phyloP scores from a whole-genome alignment of 2,329 filamentous ascomycete species.

The Epichloe scottii region DNA sequence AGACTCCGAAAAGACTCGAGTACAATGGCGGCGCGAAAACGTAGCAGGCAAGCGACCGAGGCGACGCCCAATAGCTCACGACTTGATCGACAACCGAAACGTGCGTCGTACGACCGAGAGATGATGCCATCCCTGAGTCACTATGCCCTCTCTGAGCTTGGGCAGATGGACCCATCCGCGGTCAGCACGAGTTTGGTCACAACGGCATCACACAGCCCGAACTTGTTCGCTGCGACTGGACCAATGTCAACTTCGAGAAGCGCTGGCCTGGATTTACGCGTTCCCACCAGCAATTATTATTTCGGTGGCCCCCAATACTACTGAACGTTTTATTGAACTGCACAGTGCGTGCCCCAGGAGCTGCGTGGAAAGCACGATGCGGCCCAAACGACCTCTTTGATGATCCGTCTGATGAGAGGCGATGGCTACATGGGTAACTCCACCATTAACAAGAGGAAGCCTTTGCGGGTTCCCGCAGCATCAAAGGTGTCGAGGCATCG shows the following conservation, averaged over 20 bases:
- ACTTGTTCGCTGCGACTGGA: conserved; percentile 6
- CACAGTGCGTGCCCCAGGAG: too few relatives aligned
- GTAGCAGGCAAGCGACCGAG: conserved; percentile 19
- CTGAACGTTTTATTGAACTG: background rate
- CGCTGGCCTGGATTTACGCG: conserved; percentile 6
- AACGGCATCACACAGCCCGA: conserved; percentile 5
- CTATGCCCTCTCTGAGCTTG: conserved; percentile 9
- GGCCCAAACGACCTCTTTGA: background rate
- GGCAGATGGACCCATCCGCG: conserved; percentile 7
- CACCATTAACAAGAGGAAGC: background rate
- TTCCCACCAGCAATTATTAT: conserved; percentile 10
- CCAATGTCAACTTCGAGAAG: conserved; percentile 8
- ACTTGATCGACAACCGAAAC: conserved; percentile 11
- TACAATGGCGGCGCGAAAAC: conserved; percentile 36
- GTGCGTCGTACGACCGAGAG: conserved; percentile 11
- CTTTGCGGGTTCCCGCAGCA: conserved; percentile 11
- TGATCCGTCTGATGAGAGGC: background rate
- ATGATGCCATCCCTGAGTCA: conserved; percentile 8
- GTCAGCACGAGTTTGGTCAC: conserved; percentile 3
- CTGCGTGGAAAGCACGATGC: too few relatives aligned
- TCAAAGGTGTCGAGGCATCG: conserved; percentile 10
- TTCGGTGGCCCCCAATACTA: conserved; percentile 10
- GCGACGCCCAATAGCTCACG: background rate
- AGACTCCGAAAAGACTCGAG: conserved; percentile 74
- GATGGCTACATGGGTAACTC: background rate